A percentile compares a stretch with the other conserved stretches of the same genome.
Evolutionary conservation across 176 grass and related monocot genomes (phyloP).

Genomic region (Musa itinerans): DNA sequence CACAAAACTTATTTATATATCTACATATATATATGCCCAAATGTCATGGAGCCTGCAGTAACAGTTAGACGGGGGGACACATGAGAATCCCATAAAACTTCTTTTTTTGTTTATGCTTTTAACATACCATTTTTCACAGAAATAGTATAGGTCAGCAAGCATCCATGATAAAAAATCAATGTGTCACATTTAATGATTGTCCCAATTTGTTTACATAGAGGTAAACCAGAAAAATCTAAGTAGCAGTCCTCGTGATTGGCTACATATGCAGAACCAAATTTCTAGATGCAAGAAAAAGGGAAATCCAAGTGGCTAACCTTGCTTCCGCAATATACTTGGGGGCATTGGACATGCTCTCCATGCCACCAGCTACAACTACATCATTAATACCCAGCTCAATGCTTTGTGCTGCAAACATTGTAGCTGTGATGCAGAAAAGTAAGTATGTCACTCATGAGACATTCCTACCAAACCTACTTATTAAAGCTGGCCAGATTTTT

Average conservation of each 20-base stretch:
- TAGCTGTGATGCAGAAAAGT: conserved; percentile 32
- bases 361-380: conserved; percentile 72
- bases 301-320: conserved; percentile 29
- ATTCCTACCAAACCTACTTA: not conserved
- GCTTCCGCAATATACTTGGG: conserved; percentile 64
- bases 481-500: too few species aligned
- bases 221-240: not conserved
- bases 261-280: not conserved
- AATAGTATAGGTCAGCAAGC: too few species aligned
- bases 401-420: conserved; percentile 70
- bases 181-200: too few species aligned
- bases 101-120: too few species aligned
- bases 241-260: not conserved
- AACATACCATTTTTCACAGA: too few species aligned
- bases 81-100: too few species aligned
- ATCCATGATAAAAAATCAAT: too few species aligned
- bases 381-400: conserved; percentile 79
- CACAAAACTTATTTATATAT: too few species aligned
- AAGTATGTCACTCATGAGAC: conserved; percentile 6
- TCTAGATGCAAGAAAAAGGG: not conserved
- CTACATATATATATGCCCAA: too few species aligned
- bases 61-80: too few species aligned
- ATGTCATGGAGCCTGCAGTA: too few species aligned
- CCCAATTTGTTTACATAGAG: too few species aligned
- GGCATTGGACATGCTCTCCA: conserved; percentile 91